Percentiles rank a stretch among this genome's conserved stretches.
Conservation (phyloP, 257 asterid genomes). For the Buddleja alternifolia region DNA sequence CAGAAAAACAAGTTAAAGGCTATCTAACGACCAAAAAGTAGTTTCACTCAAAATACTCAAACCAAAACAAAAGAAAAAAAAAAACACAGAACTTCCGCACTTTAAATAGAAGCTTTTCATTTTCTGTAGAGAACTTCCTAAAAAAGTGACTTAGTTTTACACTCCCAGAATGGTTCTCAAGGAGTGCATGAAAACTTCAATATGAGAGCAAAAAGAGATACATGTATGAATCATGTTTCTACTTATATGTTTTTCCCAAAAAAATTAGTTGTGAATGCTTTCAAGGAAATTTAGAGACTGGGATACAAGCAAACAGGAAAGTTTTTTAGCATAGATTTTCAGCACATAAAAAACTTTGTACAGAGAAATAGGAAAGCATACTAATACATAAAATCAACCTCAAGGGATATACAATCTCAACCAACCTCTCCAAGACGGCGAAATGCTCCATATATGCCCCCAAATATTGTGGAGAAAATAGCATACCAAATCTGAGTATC, state of each 20-base stretch:
- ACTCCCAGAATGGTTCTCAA: neutral
- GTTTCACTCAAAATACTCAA: neutral
- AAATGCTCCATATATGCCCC: constrained; percentile 98
- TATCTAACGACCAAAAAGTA: neutral
- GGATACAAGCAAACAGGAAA: neutral
- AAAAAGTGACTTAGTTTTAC: neutral
- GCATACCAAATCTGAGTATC: constrained; percentile 99
- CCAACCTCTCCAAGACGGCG: constrained; percentile 99
- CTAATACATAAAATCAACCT: neutral
- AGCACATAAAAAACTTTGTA: neutral
- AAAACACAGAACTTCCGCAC: no score
- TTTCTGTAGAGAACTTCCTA: neutral
- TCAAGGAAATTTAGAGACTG: neutral
- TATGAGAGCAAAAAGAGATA: neutral
- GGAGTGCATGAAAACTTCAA: neutral
- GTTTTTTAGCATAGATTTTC: neutral
- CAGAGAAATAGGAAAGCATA: neutral
- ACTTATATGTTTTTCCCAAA: neutral
- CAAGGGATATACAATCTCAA: constrained; percentile 23
- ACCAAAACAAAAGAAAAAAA: neutral
- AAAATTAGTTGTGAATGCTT: neutral
- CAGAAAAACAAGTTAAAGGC: neutral
- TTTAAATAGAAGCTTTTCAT: neutral
- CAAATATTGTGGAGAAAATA: constrained; percentile 95
- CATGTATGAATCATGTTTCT: neutral